A percentile compares a stretch with the other conserved stretches of the same genome.
Conservation (phyloP, 129 eudicot genomes). For the Arctium lappa region DNA sequence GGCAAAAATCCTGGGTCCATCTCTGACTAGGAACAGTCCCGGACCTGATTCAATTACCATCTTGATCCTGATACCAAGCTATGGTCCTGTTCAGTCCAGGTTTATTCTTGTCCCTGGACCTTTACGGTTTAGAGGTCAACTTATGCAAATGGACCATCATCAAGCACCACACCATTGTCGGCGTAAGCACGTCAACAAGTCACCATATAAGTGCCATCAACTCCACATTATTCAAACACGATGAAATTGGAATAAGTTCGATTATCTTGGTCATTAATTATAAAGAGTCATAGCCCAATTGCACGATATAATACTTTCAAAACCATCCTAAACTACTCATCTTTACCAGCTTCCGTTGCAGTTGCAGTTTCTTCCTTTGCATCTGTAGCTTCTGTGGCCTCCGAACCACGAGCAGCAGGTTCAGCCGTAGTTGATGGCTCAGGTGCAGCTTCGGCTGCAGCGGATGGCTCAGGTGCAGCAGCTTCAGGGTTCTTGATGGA, state of each 20-base stretch:
- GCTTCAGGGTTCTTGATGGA: conserved; percentile 54
- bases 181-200: not conserved
- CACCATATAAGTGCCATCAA: not conserved
- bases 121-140: not conserved
- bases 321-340: conserved; percentile 21
- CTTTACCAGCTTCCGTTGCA: conserved; percentile 10
- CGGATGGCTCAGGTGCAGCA: not conserved
- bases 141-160: not conserved
- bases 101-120: not conserved
- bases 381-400: conserved; percentile 36
- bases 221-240: not conserved
- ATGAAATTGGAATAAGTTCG: conserved; percentile 13
- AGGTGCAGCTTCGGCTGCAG: not conserved
- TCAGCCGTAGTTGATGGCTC: conserved; percentile 32
- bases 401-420: conserved; percentile 35
- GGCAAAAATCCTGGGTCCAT: not conserved
- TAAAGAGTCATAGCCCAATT: conserved; percentile 5
- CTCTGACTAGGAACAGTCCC: not conserved
- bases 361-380: conserved; percentile 20
- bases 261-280: conserved; percentile 10
- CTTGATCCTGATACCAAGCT: not conserved
- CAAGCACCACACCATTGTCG: not conserved
- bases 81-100: not conserved
- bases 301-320: not conserved
- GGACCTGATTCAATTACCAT: not conserved